Percentiles rank a stretch among this genome's conserved stretches.
Conservation (phyloP, 2,329 filamentous ascomycete species). For the Myriosclerotinia scirpicola region DNA sequence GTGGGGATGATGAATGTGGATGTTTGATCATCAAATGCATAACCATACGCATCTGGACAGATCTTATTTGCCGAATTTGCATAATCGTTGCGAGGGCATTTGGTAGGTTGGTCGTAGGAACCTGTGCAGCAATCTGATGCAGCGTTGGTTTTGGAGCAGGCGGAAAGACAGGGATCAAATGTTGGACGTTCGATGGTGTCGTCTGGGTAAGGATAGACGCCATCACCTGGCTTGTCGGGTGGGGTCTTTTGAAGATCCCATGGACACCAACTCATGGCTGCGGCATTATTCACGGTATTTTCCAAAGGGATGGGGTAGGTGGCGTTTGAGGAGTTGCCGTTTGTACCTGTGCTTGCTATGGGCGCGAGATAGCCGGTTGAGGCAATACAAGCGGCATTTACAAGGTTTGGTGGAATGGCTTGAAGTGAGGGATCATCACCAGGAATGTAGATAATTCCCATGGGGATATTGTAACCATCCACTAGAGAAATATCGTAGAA, state of each 20-base stretch:
- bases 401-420: conserved; percentile 70
- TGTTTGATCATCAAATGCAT: conserved; percentile 60
- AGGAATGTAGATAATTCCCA: conserved; percentile 62
- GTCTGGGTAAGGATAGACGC: conserved; percentile 79
- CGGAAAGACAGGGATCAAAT: conserved; percentile 77
- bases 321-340: conserved; percentile 57
- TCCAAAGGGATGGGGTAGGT: conserved; percentile 70
- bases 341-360: conserved; percentile 53
- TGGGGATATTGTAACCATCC: conserved; percentile 78
- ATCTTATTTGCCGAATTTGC: conserved; percentile 68
- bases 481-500: conserved; percentile 86
- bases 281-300: conserved; percentile 53
- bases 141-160: conserved; percentile 67
- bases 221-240: conserved; percentile 69
- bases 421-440: conserved; percentile 60
- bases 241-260: conserved; percentile 72
- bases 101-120: conserved; percentile 59
- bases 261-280: conserved; percentile 72
- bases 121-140: conserved; percentile 76
- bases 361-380: conserved; percentile 61
- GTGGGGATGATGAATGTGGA: conserved; percentile 62
- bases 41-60: conserved; percentile 85
- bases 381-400: conserved; percentile 74
- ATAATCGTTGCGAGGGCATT: conserved; percentile 68
- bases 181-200: conserved; percentile 66